These are phyloP conservation scores for Panus rudis DNA, from an alignment of 768 basidiomycete species.

Conservation along the genomic window DNA sequence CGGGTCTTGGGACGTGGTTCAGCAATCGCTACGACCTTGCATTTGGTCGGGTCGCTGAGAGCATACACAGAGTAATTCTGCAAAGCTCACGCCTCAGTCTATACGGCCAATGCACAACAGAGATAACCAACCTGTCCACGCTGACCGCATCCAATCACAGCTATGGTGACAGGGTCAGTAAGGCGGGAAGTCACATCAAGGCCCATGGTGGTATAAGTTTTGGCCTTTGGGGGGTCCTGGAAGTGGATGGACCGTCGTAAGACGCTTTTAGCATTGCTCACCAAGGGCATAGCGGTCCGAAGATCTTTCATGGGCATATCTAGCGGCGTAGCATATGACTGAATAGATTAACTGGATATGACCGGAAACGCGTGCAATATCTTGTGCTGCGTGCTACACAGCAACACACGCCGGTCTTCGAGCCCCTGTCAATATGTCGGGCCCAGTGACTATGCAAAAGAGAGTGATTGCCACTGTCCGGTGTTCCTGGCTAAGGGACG, in stretches of 20 bases:
- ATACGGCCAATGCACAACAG: background rate
- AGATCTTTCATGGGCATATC: background rate
- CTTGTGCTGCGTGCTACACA: too few relatives aligned
- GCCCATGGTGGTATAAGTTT: constrained; percentile 14
- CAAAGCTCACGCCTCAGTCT: background rate
- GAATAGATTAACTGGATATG: too few relatives aligned
- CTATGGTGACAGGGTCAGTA: constrained; percentile 53
- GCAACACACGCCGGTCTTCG: too few relatives aligned
- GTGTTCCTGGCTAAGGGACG: too few relatives aligned
- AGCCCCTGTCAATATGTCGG: too few relatives aligned
- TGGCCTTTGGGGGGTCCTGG: background rate
- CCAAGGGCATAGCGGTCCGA: constrained; percentile 9
- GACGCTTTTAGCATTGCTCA: constrained; percentile 13
- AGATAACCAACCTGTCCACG: constrained; percentile 65
- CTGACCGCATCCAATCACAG: constrained; percentile 77
- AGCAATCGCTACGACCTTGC: constrained; percentile 79
- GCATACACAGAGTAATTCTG: constrained; percentile 66
- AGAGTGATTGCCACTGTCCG: too few relatives aligned
- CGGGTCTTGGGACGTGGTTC: constrained; percentile 72
- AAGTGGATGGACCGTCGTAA: constrained; percentile 7
- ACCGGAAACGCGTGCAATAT: too few relatives aligned
- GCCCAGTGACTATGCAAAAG: too few relatives aligned
- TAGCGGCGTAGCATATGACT: background rate
- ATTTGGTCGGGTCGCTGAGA: constrained; percentile 46
- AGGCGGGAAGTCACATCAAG: constrained; percentile 10